Evolutionary conservation across 768 basidiomycete species (phyloP), one percentile per base, ranked within the genome.

Genomic region (Leccinum fibrillosum): DNA sequence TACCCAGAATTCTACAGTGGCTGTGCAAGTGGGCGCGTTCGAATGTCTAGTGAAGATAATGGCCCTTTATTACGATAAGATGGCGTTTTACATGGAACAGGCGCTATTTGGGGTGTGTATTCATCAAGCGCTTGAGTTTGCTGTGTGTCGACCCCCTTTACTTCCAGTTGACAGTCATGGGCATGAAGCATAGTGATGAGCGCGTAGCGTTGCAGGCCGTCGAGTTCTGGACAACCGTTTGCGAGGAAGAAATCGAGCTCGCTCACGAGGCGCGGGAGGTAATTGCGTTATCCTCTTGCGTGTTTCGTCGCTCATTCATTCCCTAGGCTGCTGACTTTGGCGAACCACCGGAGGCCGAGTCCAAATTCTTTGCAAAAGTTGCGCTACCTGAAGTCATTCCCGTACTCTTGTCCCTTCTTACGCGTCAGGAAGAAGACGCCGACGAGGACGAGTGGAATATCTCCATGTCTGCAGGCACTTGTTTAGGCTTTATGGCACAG

Each of bases 371-470:
- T 64, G 94, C 97, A 49, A 95, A 93, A 75, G 86, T 93, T 53
- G 97, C 97, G 3, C 77, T 99, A 25, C 89, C 92, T 25, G 97
- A 98, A 75, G 94, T 98, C 61, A 81, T 95, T 0, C 96, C 97
- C 8, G 94, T 98, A 8, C 82, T 99, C 9, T 80, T 99, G 23
- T 80, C 85, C 42, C 84, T 98, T 21, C 83, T 98, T 58, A 93
- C 90, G 2, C 89, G 85, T 62, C 97, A 99, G 72, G 92, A 95
- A 65, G 97, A 98, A 69, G 94, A 98, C 64, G 94, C 93, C 1
- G 94, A 96, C 47, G 96, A 98, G 63, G 97, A 98, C 64, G 97
- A 99, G 71, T 99, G 97, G 97, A 96, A 96, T 67, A 86, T 96
- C 44, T 88, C 94, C 15, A 98, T 98, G 96, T 93, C 96, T 19